These are phyloP conservation scores for Hypholoma sublateritium DNA, from an alignment of 768 basidiomycete species.

Conservation along the genomic window DNA sequence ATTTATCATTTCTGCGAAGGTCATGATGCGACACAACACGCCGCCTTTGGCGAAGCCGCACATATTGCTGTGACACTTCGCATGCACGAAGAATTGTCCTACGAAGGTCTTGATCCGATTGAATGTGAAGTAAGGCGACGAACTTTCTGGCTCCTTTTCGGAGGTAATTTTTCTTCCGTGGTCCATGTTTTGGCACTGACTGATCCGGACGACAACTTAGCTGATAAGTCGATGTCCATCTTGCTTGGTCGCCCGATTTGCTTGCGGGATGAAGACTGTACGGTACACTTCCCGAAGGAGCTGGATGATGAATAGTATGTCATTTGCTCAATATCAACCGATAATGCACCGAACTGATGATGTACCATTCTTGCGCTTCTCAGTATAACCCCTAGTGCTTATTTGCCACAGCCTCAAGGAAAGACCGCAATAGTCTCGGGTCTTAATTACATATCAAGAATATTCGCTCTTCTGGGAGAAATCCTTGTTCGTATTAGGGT, in stretches of 20 bases:
- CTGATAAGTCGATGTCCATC: slow-evolving; percentile 89
- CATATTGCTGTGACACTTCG: slow-evolving; percentile 81
- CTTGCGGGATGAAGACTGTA: slow-evolving; percentile 88
- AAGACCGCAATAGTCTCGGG: slow-evolving; percentile 85
- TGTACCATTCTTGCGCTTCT: slow-evolving; percentile 19
- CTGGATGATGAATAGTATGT: slow-evolving; percentile 86
- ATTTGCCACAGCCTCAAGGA: slow-evolving; percentile 84
- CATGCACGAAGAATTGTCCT: slow-evolving; percentile 85
- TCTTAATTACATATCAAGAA: slow-evolving; percentile 82
- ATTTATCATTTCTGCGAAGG: slow-evolving; percentile 90
- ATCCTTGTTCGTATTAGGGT: slow-evolving; percentile 85
- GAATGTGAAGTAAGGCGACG: slow-evolving; percentile 87
- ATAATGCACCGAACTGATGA: slow-evolving; percentile 28
- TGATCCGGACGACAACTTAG: slow-evolving; percentile 32
- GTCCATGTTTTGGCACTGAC: slow-evolving; percentile 6
- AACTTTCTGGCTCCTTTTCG: slow-evolving; percentile 88
- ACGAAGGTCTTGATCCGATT: slow-evolving; percentile 80
- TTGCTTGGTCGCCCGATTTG: slow-evolving; percentile 82
- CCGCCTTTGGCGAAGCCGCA: slow-evolving; percentile 83
- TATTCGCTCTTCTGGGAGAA: slow-evolving; percentile 84
- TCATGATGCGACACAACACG: slow-evolving; percentile 84
- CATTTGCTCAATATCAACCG: slow-evolving; percentile 20
- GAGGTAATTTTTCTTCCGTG: slow-evolving; percentile 49
- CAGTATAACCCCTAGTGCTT: slow-evolving; percentile 82
- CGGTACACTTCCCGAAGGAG: slow-evolving; percentile 84